Percentiles rank a stretch among this genome's conserved stretches.
Conservation (phyloP, 805 yeast genomes). For the Schwanniomyces sp. region DNA sequence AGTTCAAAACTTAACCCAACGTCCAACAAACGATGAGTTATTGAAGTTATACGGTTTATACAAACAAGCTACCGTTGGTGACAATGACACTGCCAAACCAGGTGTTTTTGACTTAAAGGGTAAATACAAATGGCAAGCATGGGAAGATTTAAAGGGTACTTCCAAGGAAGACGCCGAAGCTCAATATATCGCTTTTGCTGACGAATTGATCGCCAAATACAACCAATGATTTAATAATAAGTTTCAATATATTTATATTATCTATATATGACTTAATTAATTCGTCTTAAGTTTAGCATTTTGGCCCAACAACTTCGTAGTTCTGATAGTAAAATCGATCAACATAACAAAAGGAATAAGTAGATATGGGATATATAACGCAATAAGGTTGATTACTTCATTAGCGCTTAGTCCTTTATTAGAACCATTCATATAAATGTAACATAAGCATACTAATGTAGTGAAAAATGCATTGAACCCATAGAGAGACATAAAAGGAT, state of each 20-base stretch:
- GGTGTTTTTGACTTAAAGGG: conserved; percentile 92
- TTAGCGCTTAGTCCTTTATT: conserved; percentile 31
- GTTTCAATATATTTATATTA: not conserved
- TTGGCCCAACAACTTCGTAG: conserved; percentile 1
- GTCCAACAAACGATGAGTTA: conserved; percentile 86
- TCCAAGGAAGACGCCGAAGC: conserved; percentile 88
- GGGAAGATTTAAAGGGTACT: conserved; percentile 86
- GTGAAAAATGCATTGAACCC: conserved; percentile 84
- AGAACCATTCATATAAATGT: conserved; percentile 39
- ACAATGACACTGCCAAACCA: conserved; percentile 84
- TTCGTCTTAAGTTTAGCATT: not conserved
- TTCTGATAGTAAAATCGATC: conserved; percentile 40
- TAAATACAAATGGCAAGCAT: conserved; percentile 96
- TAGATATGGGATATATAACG: conserved; percentile 69
- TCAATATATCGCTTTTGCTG: conserved; percentile 69
- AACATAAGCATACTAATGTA: conserved; percentile 69
- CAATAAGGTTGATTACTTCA: conserved; percentile 46
- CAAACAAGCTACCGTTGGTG: conserved; percentile 98
- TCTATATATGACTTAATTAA: conserved; percentile 1
- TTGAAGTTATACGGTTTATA: conserved; percentile 84
- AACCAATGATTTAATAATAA: conserved; percentile 9
- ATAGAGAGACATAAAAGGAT: conserved; percentile 53
- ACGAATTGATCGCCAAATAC: conserved; percentile 55
- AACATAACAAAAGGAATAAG: conserved; percentile 61
- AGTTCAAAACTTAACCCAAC: conserved; percentile 69